Evolutionary conservation across 805 yeast genomes (phyloP).

Genomic region (Kazachstania psychrophila): DNA sequence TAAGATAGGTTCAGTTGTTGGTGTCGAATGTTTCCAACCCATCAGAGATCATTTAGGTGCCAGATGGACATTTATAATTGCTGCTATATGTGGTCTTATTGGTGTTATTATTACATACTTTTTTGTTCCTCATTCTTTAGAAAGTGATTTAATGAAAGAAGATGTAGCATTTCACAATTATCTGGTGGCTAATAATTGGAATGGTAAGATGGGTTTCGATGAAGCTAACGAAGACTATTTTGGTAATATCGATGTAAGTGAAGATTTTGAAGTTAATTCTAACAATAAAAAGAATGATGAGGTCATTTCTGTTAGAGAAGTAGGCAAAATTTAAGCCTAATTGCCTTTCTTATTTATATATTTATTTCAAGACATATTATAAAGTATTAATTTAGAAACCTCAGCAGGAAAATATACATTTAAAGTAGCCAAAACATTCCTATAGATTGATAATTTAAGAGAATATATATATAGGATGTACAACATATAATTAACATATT

Average conservation of each 20-base stretch:
- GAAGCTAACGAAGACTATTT: not conserved
- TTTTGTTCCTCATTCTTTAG: constrained; percentile 1
- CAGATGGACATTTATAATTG: constrained; percentile 5
- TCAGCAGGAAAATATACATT: no score
- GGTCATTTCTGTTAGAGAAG: not conserved
- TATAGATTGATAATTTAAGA: no score
- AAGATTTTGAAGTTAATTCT: not conserved
- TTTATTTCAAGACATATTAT: no score
- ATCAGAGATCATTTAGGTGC: constrained; percentile 5
- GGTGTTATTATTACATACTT: constrained; percentile 2
- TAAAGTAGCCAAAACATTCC: no score
- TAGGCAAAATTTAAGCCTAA: no score
- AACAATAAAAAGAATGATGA: not conserved
- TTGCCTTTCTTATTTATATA: no score
- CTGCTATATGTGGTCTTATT: constrained; percentile 3
- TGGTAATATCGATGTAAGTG: not conserved
- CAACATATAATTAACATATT: no score
- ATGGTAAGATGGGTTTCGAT: constrained; percentile 5
- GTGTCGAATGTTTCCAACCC: constrained; percentile 5
- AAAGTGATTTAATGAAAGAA: constrained; percentile 4
- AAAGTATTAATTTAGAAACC: no score
- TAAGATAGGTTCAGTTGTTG: constrained; percentile 5
- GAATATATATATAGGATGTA: no score
- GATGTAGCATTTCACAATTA: constrained; percentile 4
- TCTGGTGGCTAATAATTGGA: constrained; percentile 2